A percentile compares a stretch with the other conserved stretches of the same genome.
Conservation (phyloP, 805 yeast genomes). For the Kregervanrija fluxuum region DNA sequence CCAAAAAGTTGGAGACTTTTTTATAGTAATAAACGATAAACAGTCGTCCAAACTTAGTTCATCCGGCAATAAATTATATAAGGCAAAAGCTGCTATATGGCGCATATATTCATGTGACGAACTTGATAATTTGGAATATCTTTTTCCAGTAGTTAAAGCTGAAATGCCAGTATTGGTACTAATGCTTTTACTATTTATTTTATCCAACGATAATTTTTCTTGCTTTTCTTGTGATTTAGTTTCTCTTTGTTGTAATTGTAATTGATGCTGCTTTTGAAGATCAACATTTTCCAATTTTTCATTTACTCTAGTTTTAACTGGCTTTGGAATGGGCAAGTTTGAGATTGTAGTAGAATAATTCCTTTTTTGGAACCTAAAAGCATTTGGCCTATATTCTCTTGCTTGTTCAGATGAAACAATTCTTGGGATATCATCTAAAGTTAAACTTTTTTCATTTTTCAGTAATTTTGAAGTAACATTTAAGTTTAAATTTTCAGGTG, state of each 20-base stretch:
- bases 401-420: slow-evolving; percentile 98
- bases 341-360: slow-evolving; percentile 25
- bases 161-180: background rate
- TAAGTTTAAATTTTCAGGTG: slow-evolving; percentile 25
- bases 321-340: slow-evolving; percentile 30
- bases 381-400: slow-evolving; percentile 85
- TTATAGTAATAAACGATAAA: slow-evolving; percentile 34
- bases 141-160: slow-evolving; percentile 1
- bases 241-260: background rate
- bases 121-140: slow-evolving; percentile 57
- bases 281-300: background rate
- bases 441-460: slow-evolving; percentile 75
- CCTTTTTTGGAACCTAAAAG: slow-evolving; percentile 70
- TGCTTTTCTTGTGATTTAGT: background rate
- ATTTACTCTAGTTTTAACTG: slow-evolving; percentile 15
- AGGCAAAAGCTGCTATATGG: slow-evolving; percentile 51
- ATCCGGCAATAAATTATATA: slow-evolving; percentile 28
- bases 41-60: slow-evolving; percentile 33
- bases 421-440: slow-evolving; percentile 93
- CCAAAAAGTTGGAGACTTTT: slow-evolving; percentile 43
- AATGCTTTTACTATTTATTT: no score
- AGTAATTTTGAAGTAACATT: slow-evolving; percentile 65
- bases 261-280: background rate
- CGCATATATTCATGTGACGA: slow-evolving; percentile 52
- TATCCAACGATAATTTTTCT: background rate